A percentile compares a stretch with the other conserved stretches of the same genome.
phyloP scores from a whole-genome alignment of 768 basidiomycete genomes.

The Gyrodon lividus region DNA sequence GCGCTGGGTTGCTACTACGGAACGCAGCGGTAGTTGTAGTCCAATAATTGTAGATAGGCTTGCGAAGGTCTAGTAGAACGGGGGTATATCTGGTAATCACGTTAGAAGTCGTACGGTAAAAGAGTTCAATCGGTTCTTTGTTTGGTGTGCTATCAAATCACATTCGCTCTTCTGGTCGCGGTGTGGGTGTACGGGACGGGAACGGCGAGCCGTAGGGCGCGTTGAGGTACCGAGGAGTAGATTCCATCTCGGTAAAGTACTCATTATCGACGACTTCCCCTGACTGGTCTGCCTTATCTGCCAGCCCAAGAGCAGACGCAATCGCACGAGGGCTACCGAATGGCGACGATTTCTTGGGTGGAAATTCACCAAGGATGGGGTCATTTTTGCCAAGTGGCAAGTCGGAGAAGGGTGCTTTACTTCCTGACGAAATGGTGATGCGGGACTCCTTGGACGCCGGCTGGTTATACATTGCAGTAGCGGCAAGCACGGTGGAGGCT shows the following conservation, averaged over 20 bases:
- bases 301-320: constrained; percentile 48
- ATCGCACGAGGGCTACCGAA: constrained; percentile 52
- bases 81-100: constrained; percentile 35
- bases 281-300: constrained; percentile 31
- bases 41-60: constrained; percentile 34
- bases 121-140: constrained; percentile 15
- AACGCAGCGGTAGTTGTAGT: constrained; percentile 24
- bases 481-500: constrained; percentile 76
- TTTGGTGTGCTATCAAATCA: constrained; percentile 18
- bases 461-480: constrained; percentile 96
- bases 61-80: constrained; percentile 33
- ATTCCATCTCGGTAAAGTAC: constrained; percentile 40
- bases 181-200: constrained; percentile 49
- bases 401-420: constrained; percentile 39
- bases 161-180: constrained; percentile 34
- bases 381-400: constrained; percentile 48
- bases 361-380: constrained; percentile 61
- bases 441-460: constrained; percentile 43
- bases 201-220: constrained; percentile 52
- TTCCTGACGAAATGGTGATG: constrained; percentile 33
- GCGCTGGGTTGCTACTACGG: constrained; percentile 21
- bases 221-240: constrained; percentile 45
- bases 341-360: constrained; percentile 44
- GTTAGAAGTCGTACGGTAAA: constrained; percentile 35
- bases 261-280: constrained; percentile 26